Evolutionary conservation across 495 filamentous ascomycete genomes (phyloP).

Genomic region (Penicillium roqueforti): DNA sequence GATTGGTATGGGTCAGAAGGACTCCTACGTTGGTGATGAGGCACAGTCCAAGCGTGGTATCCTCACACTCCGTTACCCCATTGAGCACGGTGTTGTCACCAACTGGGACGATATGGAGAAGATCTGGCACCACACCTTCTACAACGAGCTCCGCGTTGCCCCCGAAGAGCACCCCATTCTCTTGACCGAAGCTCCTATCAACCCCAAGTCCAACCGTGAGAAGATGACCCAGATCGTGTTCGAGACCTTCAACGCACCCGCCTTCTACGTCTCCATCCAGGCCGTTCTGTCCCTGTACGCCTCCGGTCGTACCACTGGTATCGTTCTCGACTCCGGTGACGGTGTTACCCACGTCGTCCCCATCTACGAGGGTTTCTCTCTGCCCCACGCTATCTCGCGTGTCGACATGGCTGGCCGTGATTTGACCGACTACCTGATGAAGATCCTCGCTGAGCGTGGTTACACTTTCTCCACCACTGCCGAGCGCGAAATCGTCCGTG

Average conservation of each 20-base stretch:
- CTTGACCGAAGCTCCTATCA: constrained; percentile 98
- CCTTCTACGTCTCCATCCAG: constrained; percentile 99
- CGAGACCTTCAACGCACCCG: constrained; percentile 99
- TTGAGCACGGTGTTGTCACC: constrained; percentile 99
- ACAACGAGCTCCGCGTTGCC: constrained; percentile 99
- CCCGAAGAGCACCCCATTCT: constrained; percentile 99
- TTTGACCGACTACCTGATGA: constrained; percentile 99
- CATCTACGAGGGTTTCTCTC: constrained; percentile 99
- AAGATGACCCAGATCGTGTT: constrained; percentile 99
- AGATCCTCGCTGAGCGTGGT: constrained; percentile 97
- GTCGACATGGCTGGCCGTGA: constrained; percentile 99
- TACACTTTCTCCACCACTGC: constrained; percentile 99
- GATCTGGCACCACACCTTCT: constrained; percentile 99
- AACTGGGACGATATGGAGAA: constrained; percentile 99
- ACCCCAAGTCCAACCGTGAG: constrained; percentile 99
- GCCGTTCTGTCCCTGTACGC: constrained; percentile 98
- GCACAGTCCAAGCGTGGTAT: constrained; percentile 99
- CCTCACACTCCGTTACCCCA: constrained; percentile 96
- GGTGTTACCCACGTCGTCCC: constrained; percentile 99
- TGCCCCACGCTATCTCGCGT: constrained; percentile 98
- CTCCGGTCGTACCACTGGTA: constrained; percentile 99
- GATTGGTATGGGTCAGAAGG: constrained; percentile 99
- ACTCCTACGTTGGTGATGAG: constrained; percentile 99
- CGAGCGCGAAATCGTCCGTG: constrained; percentile 99
- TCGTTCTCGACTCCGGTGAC: constrained; percentile 99